Evolutionary conservation across 2,329 filamentous ascomycete species (phyloP), one percentile per base, ranked within the genome.

Genomic region (Rutstroemia sp.): DNA sequence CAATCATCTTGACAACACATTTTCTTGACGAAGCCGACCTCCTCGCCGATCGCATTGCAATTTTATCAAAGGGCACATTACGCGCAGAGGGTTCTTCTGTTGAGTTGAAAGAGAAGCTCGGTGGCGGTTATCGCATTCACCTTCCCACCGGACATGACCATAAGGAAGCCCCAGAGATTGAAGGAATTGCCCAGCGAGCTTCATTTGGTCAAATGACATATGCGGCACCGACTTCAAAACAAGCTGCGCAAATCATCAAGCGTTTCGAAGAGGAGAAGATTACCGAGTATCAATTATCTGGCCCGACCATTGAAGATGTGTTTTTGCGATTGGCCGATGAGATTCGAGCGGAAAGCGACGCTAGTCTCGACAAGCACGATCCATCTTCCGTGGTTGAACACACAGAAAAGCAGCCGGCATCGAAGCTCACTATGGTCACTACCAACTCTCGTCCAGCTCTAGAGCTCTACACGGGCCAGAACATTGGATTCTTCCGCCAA

Each of bases 21-120:
- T 96, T 96, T 70, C 77, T 96, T 8, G 92, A 96, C 66, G 92
- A 96, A 71, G 92, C 92, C 0, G 92, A 96, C 67, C 76, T 96
- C 1, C 78, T 96, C 0, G 87, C 91, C 0, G 92, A 96, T 67
- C 86, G 92, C 59, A 95, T 96, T 61, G 88, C 86, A 1, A 89
- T 96, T 53, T 74, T 96, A 10, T 95, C 89, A 3, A 92, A 90
- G 67, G 92, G 92, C 19, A 84, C 83, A 1, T 77, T 96, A 2
- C 88, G 89, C 56, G 90, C 89, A 0, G 78, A 89, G 63, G 92
- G 92, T 3, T 91, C 90, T 2, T 91, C 89, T 2, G 90, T 92
- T 4, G 88, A 89, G 65, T 78, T 96, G 48, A 96, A 96, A 70
- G 83, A 92, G 64, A 78, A 79, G 52, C 76, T 92, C 8, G 92